Conservation (phyloP, 257 asterid genomes). For the Solanum medicagineum region DNA sequence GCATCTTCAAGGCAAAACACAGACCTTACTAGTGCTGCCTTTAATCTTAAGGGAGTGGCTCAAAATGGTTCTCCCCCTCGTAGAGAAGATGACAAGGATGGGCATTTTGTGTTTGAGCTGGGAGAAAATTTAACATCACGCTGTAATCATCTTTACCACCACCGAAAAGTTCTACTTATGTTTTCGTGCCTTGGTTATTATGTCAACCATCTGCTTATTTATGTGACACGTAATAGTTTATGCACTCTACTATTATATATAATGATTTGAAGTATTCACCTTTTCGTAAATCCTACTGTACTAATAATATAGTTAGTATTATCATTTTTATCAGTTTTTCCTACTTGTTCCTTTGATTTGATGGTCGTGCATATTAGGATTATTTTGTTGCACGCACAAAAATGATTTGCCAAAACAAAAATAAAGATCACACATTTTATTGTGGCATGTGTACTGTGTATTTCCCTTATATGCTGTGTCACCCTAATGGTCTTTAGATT, state of each 20-base stretch:
- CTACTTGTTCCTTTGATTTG: not conserved
- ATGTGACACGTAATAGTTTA: not conserved
- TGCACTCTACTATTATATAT: not conserved
- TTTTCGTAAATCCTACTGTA: not conserved
- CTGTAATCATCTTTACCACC: constrained; percentile 69
- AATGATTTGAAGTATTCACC: not conserved
- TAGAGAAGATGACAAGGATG: constrained; percentile 96
- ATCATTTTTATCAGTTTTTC: not conserved
- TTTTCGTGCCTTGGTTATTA: not conserved
- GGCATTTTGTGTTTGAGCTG: constrained; percentile 90
- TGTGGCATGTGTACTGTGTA: not conserved
- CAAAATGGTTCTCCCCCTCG: constrained; percentile 77
- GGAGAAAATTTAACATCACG: constrained; percentile 95
- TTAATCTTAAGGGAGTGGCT: constrained; percentile 59
- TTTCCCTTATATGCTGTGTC: not conserved
- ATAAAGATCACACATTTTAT: not conserved
- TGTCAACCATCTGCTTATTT: not conserved
- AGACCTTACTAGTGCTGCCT: constrained; percentile 42
- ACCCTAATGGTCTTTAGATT: not conserved
- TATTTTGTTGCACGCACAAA: not conserved
- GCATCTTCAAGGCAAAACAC: constrained; percentile 50
- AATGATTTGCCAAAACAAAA: not conserved
- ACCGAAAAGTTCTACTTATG: constrained; percentile 10
- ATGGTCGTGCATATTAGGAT: not conserved
- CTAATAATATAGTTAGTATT: not conserved